Evolutionary conservation across 1,139 yeast species (phyloP).

Genomic region (Debaryomyces robertsiae): DNA sequence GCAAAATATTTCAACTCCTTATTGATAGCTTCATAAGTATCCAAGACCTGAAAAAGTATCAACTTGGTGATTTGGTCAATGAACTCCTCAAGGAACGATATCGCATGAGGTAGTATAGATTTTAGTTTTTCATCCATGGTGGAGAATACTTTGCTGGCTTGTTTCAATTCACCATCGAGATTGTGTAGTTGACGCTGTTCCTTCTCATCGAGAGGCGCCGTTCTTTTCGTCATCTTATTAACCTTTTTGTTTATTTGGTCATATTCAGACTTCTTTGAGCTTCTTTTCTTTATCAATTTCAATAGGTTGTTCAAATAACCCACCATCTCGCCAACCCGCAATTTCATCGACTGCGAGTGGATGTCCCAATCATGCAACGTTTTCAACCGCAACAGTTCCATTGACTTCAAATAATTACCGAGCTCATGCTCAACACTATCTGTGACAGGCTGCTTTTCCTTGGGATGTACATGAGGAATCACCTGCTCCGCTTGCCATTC

Average conservation of each 20-base stretch:
- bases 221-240: conserved; percentile 45
- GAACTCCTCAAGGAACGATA: conserved; percentile 53
- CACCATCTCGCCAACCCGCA: conserved; percentile 43
- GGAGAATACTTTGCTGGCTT: conserved; percentile 32
- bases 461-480: conserved; percentile 42
- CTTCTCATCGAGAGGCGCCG: conserved; percentile 38
- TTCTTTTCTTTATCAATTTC: conserved; percentile 47
- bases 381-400: conserved; percentile 33
- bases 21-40: conserved; percentile 31
- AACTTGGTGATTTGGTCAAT: conserved; percentile 43
- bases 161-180: conserved; percentile 32
- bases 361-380: conserved; percentile 36
- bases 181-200: conserved; percentile 36
- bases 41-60: conserved; percentile 34
- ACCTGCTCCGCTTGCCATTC: conserved; percentile 32
- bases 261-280: conserved; percentile 44
- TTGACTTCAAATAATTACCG: conserved; percentile 30
- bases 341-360: conserved; percentile 31
- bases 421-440: conserved; percentile 36
- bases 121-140: conserved; percentile 44
- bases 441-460: conserved; percentile 33
- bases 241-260: conserved; percentile 42
- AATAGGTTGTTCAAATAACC: conserved; percentile 37
- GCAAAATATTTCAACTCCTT: conserved; percentile 34
- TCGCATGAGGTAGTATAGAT: conserved; percentile 47